A percentile compares a stretch with the other conserved stretches of the same genome.
These are phyloP conservation scores for Monosporozyma unispora DNA, from an alignment of 805 yeast genomes.

Conservation along the genomic window DNA sequence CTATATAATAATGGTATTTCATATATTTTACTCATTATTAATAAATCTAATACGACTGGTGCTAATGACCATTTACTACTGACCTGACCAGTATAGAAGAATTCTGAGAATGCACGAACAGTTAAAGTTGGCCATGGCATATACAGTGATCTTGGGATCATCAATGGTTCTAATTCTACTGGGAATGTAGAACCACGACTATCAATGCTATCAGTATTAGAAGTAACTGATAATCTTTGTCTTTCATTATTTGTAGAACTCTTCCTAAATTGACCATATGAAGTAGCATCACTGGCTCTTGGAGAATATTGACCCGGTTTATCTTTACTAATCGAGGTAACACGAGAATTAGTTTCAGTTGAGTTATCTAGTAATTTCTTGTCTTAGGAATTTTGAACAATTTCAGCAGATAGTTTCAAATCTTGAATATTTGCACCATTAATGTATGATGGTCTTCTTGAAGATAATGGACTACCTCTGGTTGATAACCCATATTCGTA, in stretches of 20 bases:
- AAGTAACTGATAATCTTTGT: slow-evolving; percentile 6
- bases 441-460: slow-evolving; percentile 16
- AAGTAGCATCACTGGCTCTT: background rate
- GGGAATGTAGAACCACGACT: slow-evolving; percentile 9
- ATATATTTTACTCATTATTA: slow-evolving; percentile 54
- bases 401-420: slow-evolving; percentile 9
- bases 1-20: slow-evolving; percentile 65
- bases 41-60: slow-evolving; percentile 58
- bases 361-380: slow-evolving; percentile 13
- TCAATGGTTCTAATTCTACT: slow-evolving; percentile 45
- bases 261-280: background rate
- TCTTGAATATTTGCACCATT: slow-evolving; percentile 11
- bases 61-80: slow-evolving; percentile 62
- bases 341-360: background rate
- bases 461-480: slow-evolving; percentile 22
- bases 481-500: slow-evolving; percentile 8
- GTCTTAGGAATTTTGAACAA: slow-evolving; percentile 15
- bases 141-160: slow-evolving; percentile 59
- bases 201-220: slow-evolving; percentile 9
- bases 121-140: slow-evolving; percentile 58
- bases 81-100: slow-evolving; percentile 68
- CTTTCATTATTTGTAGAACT: slow-evolving; percentile 3
- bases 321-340: background rate
- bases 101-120: slow-evolving; percentile 60
- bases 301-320: background rate